phyloP scores from a whole-genome alignment of 257 asterid genomes.

The Nicotiana tabacum region DNA sequence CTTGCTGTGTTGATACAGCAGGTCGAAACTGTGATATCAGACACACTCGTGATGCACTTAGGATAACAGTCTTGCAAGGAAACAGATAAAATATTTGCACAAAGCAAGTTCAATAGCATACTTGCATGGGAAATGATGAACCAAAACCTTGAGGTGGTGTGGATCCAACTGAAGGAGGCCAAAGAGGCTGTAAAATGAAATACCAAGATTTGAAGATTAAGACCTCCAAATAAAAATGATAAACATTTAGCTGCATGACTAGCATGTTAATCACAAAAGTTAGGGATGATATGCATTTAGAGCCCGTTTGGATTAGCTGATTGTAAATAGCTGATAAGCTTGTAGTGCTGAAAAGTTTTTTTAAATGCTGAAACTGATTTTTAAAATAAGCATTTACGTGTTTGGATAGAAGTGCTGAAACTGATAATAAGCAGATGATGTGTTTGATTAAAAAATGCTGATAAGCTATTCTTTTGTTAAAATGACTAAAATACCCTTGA shows the following conservation, averaged over 20 bases:
- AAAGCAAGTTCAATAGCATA: conserved; percentile 26
- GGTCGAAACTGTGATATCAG: conserved; percentile 62
- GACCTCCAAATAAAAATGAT: conserved; percentile 10
- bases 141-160: conserved; percentile 59
- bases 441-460: too few species aligned
- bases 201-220: conserved; percentile 4
- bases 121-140: conserved; percentile 67
- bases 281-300: not conserved
- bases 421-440: too few species aligned
- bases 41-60: conserved; percentile 12
- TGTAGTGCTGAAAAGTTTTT: too few species aligned
- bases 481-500: too few species aligned
- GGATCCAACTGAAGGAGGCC: conserved; percentile 67
- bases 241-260: not conserved
- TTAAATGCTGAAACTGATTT: too few species aligned
- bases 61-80: not conserved
- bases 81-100: not conserved
- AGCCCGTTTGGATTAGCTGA: too few species aligned
- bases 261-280: not conserved
- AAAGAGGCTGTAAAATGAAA: conserved; percentile 39
- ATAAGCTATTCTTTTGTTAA: too few species aligned
- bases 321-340: too few species aligned
- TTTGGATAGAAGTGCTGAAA: too few species aligned
- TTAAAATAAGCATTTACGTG: too few species aligned
- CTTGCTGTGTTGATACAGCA: conserved; percentile 49